Evolutionary conservation across 805 yeast genomes (phyloP), one percentile per base, ranked within the genome.

Genomic region (Pichia ethanolica): DNA sequence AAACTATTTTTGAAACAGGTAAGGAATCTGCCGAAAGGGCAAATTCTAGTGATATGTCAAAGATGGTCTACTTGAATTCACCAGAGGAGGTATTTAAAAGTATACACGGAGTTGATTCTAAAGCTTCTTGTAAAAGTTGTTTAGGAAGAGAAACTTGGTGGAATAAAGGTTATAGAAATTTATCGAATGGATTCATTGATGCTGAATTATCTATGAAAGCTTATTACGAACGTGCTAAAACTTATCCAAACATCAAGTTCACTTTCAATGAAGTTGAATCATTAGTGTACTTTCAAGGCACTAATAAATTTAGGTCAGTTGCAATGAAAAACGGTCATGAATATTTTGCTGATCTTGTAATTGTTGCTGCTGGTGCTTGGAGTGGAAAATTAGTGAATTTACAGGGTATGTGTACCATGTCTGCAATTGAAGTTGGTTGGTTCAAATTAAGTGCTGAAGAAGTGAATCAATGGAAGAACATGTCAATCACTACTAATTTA

Each of bases 321-420:
- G 11, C 30, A 8, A 47, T 60, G 25, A 42, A 36, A 5, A 56
- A 58, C 43, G 58, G 58, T 5, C 20, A 47, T 1, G 7, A 20
- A 12, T 8, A 44, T 13, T 14, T 25, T 7, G 44, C 57, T 2
- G 59, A 58, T 20, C 33, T 59, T 35, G 60, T 59, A 8, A 48
- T 60, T 37, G 56, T 59, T 10, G 59, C 63, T 26, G 62, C 62
- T 5, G 64, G 64, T 20, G 61, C 64, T 3, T 60, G 64, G 63
- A 60, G 62, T 45, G 53, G 56, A 34, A 58, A 58, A 33, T 45
- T 60, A 12, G 61, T 60, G 20, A 50, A 59, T 37, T 37, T 59
- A 13, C 52, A 59, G 35, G 53, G 51, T 5, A 35, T 59, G 26
- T 47, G 54, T 27, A 42, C 47, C 11, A 48, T 56, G 4, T 42